These are phyloP conservation scores for Fusarium scirpi DNA, from an alignment of 2,329 filamentous ascomycete species.

Conservation along the genomic window DNA sequence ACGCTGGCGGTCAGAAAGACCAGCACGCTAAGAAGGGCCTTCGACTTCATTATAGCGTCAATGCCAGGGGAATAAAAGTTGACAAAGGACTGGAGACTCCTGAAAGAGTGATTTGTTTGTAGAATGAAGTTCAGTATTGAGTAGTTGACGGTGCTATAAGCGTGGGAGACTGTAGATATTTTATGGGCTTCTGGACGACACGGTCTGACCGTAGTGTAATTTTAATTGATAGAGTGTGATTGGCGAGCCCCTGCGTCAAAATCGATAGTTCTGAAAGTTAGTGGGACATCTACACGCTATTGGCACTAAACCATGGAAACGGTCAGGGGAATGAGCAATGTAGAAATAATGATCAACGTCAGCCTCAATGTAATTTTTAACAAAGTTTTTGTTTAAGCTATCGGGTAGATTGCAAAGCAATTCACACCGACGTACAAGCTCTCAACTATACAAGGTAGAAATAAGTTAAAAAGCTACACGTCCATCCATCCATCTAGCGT, in stretches of 20 bases:
- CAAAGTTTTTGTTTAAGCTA: too few relatives aligned
- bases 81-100: not conserved
- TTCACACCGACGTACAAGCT: too few relatives aligned
- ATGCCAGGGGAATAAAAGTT: accelerated
- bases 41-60: not conserved
- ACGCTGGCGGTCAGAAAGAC: not conserved
- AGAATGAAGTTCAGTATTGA: not conserved
- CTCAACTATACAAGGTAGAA: too few relatives aligned
- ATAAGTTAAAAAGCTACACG: too few relatives aligned
- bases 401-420: too few relatives aligned
- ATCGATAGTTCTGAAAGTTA: constrained; percentile 6
- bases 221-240: not conserved
- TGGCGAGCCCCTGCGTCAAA: constrained; percentile 3
- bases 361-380: not conserved
- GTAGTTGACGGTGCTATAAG: not conserved
- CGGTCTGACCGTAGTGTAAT: not conserved
- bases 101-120: not conserved
- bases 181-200: not conserved
- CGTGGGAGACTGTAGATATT: not conserved
- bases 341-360: not conserved
- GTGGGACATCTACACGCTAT: not conserved
- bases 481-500: too few relatives aligned
- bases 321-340: not conserved
- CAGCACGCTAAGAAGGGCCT: constrained; percentile 1
- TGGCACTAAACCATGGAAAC: not conserved